phyloP scores from a whole-genome alignment of 257 asterid genomes.

The Lycium barbarum region DNA sequence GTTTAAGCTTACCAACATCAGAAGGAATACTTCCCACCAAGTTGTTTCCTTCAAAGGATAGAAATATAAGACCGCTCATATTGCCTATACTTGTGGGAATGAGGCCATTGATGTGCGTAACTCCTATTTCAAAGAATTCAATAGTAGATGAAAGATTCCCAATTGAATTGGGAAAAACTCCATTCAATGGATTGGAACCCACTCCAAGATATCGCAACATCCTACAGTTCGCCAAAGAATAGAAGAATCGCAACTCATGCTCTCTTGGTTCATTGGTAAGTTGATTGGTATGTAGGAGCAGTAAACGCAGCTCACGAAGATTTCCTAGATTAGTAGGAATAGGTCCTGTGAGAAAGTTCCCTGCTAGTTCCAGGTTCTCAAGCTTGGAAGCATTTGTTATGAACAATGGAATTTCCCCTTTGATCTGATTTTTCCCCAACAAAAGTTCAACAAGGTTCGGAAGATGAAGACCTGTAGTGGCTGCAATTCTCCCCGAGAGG shows the following conservation, averaged over 20 bases:
- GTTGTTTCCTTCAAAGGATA: conserved; percentile 34
- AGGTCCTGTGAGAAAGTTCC: conserved; percentile 35
- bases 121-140: conserved; percentile 32
- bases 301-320: conserved; percentile 32
- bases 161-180: conserved; percentile 39
- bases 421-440: conserved; percentile 33
- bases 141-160: conserved; percentile 41
- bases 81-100: conserved; percentile 47
- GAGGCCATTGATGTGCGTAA: conserved; percentile 33
- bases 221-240: conserved; percentile 42
- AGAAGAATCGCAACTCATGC: conserved; percentile 34
- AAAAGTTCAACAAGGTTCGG: conserved; percentile 39
- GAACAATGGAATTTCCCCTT: too few species aligned
- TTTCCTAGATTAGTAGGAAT: conserved; percentile 44
- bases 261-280: conserved; percentile 28
- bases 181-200: conserved; percentile 38
- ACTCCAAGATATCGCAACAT: conserved; percentile 34
- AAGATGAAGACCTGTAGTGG: conserved; percentile 37
- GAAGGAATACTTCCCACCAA: conserved; percentile 42
- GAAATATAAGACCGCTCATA: conserved; percentile 24
- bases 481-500: conserved; percentile 39
- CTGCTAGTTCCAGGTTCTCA: too few species aligned
- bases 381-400: too few species aligned
- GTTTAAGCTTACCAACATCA: conserved; percentile 37
- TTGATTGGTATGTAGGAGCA: conserved; percentile 33